Evolutionary conservation across 352 stramenopile species (phyloP).

Genomic region (Phytophthora colocasiae): DNA sequence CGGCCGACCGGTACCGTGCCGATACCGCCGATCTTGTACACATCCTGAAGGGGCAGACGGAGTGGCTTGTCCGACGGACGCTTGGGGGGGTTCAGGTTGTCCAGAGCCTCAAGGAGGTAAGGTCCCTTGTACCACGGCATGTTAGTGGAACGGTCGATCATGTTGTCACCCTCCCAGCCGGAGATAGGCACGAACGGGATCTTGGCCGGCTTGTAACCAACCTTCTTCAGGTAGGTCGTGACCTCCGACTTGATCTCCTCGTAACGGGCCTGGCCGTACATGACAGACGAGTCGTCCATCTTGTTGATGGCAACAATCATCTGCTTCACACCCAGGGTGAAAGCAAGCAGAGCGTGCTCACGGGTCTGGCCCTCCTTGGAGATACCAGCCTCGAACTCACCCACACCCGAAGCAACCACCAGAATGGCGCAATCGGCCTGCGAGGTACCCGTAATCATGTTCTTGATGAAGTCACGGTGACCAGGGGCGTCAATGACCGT

Average conservation of each 20-base stretch:
- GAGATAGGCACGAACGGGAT: slow-evolving; percentile 97
- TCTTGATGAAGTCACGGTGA: slow-evolving; percentile 99
- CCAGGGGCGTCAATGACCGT: slow-evolving; percentile 98
- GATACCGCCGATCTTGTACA: slow-evolving; percentile 98
- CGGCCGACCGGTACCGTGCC: slow-evolving; percentile 97
- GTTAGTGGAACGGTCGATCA: slow-evolving; percentile 94
- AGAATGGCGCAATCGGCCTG: slow-evolving; percentile 98
- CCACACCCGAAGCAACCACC: slow-evolving; percentile 92
- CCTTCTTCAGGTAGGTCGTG: slow-evolving; percentile 93
- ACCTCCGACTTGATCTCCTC: slow-evolving; percentile 95
- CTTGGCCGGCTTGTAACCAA: slow-evolving; percentile 97
- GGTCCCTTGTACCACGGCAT: slow-evolving; percentile 98
- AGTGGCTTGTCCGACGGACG: slow-evolving; percentile 95
- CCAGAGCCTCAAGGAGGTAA: slow-evolving; percentile 92
- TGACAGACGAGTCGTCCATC: slow-evolving; percentile 97
- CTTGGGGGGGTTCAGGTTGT: slow-evolving; percentile 92
- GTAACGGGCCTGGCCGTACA: slow-evolving; percentile 95
- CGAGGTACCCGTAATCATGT: slow-evolving; percentile 99
- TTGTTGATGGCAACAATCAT: slow-evolving; percentile 99
- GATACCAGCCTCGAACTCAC: slow-evolving; percentile 96
- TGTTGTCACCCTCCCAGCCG: slow-evolving; percentile 97
- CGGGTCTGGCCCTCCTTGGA: slow-evolving; percentile 95
- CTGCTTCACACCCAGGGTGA: slow-evolving; percentile 98
- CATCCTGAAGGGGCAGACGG: slow-evolving; percentile 95
- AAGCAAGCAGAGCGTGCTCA: slow-evolving; percentile 96